Evolutionary conservation across 345 rosid species (phyloP), one percentile per base, ranked within the genome.

Genomic region (Arabidopsis arenosa): DNA sequence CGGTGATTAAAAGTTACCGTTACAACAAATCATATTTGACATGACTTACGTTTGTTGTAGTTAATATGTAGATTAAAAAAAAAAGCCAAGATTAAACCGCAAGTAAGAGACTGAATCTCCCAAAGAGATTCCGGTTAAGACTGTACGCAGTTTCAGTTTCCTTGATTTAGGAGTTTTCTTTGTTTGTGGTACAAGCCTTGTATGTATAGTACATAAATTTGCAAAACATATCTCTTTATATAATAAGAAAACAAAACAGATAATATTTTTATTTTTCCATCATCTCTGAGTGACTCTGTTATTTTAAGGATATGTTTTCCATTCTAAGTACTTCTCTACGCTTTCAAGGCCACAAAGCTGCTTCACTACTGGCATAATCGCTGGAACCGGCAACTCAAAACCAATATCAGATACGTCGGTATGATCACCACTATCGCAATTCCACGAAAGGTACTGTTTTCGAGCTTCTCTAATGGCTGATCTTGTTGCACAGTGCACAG

Each of bases 401-500:
- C 70, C 44, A 26, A 76, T 2, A 53, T 78, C 78, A 15, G 35
- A 37, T 18, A 8, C 45, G 23, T 76, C 75, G 35, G 23, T 37
- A 30, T 13, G 36, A 7, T 83, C 83, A 6, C 53, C 68, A 4
- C 8, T 35, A 17, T 13, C 49, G 14, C 30, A 5, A 0, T 75
- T 84, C 96, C 97, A 93, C 9, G 86, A 83, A 11, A 3, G 58
- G 43, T 87, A 81, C 79, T 93, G 98, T 56, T 76, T 51, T 45
- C 89, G 80, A 13, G 98, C 97, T 59, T 88, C 96, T 80, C 28
- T 73, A 37, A 93, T 81, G 15, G 97, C 97, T 52, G 86, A 86
- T 75, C 93, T 85, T 54, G 91, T 77, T 7, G 97, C 98, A 80
- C 93, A 86, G 81, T 93, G 91, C 68, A 91, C 90, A 15, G 98